Evolutionary conservation across 2,329 filamentous ascomycete species (phyloP), one percentile per base, ranked within the genome.

Genomic region (Fusarium verrucosum): DNA sequence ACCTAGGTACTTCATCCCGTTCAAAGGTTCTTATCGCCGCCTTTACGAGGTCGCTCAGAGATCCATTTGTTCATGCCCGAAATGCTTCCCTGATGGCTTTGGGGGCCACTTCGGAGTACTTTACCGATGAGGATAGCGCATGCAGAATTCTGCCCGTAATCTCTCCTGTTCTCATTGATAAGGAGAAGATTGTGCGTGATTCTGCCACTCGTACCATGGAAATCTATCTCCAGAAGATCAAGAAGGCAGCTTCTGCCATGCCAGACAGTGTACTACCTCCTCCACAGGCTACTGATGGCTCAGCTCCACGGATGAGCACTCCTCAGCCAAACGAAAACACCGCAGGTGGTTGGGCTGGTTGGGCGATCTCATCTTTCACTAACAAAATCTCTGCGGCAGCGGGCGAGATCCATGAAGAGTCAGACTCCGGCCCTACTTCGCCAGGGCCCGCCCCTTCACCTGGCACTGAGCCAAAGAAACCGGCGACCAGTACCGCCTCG

Each of bases 311-410:
- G 30, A 95, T 96, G 83, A 89, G 89, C 62, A 95, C 91, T 2
- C 89, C 92, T 2, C 90, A 92, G 59, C 80, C 85, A 3, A 88
- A 88, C 4, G 83, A 84, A 5, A 72, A 59, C 33, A 75, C 71
- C 7, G 72, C 76, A 17, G 73, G 73, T 14, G 73, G 77, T n/a
- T 98, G 95, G 95, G 88, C 95, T 2, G 95, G 95, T 13, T 99
- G 95, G 95, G 95, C 95, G 2, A 97, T 99, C 51, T 98, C 95
- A 0, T 97, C 93, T 2, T 99, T 99, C 74, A 98, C 95, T 3
- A 98, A 98, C 78, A 97, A 97, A 72, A 76, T 98, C 13, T 89
- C 92, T 3, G 80, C 91, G 1, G 93, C 92, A 0, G 90, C 90
- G 10, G 95, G 95, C 17, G 91, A 97, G 55, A 99, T 99, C 64